Conservation (phyloP, 495 filamentous ascomycete species). For the Penicillium salamii region DNA sequence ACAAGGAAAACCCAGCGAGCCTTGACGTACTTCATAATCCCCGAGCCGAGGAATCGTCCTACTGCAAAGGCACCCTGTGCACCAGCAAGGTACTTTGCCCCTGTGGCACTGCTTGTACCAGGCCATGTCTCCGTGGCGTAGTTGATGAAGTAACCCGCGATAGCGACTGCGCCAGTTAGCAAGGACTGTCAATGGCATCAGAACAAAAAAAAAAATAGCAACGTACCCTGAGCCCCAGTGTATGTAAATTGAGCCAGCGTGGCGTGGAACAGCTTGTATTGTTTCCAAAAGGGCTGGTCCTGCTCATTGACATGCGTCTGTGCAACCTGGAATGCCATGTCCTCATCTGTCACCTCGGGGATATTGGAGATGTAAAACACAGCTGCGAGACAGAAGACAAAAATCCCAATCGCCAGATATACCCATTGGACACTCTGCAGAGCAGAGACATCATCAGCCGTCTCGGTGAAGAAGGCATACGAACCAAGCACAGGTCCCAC, state of each 20-base stretch:
- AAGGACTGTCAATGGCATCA: neutral
- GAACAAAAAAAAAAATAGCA: neutral
- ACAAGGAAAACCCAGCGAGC: constrained; percentile 51
- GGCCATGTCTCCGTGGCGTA: constrained; percentile 44
- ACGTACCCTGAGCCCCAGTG: constrained; percentile 59
- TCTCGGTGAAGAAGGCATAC: constrained; percentile 61
- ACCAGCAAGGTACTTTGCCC: constrained; percentile 52
- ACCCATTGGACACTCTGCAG: constrained; percentile 68
- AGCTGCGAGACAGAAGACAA: constrained; percentile 60
- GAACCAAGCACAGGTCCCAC: constrained; percentile 64
- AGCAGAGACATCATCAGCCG: constrained; percentile 45
- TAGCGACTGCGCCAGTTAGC: constrained; percentile 45
- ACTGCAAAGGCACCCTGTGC: constrained; percentile 56
- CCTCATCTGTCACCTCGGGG: constrained; percentile 56
- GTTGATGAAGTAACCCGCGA: constrained; percentile 66
- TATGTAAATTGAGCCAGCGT: constrained; percentile 73
- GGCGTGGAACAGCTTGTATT: constrained; percentile 58
- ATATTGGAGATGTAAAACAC: constrained; percentile 46
- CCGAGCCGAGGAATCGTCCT: constrained; percentile 50
- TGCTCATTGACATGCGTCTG: constrained; percentile 42
- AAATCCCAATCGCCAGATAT: constrained; percentile 69
- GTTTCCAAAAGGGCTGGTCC: constrained; percentile 45
- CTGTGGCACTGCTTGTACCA: constrained; percentile 36
- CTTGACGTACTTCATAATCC: constrained; percentile 51
- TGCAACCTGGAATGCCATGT: constrained; percentile 53